These are phyloP conservation scores for Claviceps lovelessii DNA, from an alignment of 2,329 filamentous ascomycete genomes.

Conservation along the genomic window DNA sequence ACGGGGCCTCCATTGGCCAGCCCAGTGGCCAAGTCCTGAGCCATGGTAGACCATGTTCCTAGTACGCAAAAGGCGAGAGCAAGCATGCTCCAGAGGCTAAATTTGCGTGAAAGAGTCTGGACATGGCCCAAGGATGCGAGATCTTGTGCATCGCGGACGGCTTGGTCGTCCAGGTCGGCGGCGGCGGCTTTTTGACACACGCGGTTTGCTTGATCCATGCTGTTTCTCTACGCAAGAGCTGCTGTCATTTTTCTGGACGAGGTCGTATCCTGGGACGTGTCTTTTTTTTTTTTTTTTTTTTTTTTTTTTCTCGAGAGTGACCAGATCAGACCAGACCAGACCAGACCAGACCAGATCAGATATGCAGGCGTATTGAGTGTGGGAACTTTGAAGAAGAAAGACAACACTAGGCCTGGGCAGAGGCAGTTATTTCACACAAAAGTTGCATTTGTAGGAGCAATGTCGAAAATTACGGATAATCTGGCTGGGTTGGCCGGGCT, in stretches of 20 bases:
- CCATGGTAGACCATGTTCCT: slow-evolving; percentile 44
- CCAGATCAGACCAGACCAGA: not conserved
- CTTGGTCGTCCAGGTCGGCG: slow-evolving; percentile 4
- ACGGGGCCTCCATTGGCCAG: slow-evolving; percentile 40
- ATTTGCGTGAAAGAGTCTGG: slow-evolving; percentile 29
- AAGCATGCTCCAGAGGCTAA: slow-evolving; percentile 41
- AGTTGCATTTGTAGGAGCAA: not conserved
- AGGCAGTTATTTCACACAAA: not conserved
- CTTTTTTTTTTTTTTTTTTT: not conserved
- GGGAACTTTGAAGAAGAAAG: not conserved
- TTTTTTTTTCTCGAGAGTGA: not conserved
- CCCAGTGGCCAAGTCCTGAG: slow-evolving; percentile 32
- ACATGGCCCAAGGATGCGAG: slow-evolving; percentile 27
- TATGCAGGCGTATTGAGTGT: not conserved
- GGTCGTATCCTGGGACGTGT: not conserved
- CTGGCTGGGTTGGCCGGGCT: not conserved
- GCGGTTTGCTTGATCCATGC: slow-evolving; percentile 7
- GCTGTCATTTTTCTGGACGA: slow-evolving; percentile 5
- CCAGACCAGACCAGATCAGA: not conserved
- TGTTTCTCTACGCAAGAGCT: not conserved
- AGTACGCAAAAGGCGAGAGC: slow-evolving; percentile 42
- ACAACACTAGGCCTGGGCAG: not conserved
- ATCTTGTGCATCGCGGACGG: slow-evolving; percentile 21
- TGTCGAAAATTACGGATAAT: too few species aligned
- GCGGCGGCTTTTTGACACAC: not conserved